These are phyloP conservation scores for Saccharomycopsis sp. DNA, from an alignment of 805 yeast genomes.

Conservation along the genomic window DNA sequence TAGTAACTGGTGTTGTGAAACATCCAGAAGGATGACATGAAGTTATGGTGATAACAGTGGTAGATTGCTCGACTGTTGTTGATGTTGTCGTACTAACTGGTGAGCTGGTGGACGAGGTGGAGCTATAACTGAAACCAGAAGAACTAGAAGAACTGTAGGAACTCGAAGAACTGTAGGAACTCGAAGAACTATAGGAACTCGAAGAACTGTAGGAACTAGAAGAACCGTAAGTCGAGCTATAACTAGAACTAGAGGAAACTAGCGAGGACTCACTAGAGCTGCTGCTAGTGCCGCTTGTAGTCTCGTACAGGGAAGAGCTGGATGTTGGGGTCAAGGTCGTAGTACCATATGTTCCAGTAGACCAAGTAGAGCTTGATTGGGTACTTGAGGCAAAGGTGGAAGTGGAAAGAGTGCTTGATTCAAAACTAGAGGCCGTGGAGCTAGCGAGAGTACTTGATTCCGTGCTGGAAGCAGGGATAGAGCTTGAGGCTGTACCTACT, in stretches of 20 bases:
- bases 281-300: neutral
- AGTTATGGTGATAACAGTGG: conserved; percentile 24
- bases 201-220: neutral
- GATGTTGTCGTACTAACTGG: neutral
- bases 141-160: neutral
- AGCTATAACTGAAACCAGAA: neutral
- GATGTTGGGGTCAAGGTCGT: neutral
- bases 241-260: neutral
- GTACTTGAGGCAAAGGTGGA: too few species aligned
- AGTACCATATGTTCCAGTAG: neutral
- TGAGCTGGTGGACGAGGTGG: neutral
- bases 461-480: neutral
- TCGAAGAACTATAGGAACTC: neutral
- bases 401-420: neutral
- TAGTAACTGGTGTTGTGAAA: conserved; percentile 21
- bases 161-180: neutral
- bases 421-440: neutral
- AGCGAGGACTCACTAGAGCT: neutral
- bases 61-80: conserved; percentile 7
- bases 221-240: too few species aligned
- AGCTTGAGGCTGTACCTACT: neutral
- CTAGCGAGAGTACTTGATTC: neutral
- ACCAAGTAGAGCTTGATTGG: too few species aligned
- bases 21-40: conserved; percentile 19
- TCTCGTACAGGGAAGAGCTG: neutral